Evolutionary conservation across 257 asterid species (phyloP), one percentile per base, ranked within the genome.

Genomic region (Nicotiana otophora): DNA sequence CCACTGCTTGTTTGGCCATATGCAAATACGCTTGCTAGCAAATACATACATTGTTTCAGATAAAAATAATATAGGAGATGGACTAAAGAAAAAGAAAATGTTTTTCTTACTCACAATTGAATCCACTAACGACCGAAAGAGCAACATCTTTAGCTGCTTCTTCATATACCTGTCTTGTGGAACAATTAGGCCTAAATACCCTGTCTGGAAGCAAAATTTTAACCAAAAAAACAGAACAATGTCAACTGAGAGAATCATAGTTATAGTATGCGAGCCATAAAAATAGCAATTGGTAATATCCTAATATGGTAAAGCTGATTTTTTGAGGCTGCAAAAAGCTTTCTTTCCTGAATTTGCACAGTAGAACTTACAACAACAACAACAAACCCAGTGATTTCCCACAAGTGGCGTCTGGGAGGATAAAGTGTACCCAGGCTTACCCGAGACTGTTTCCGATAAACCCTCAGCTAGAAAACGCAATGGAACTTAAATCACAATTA

Each of bases 1-100:
- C 99, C 99, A 79, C 99, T 96, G 91, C 98, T 94, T 5, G 99
- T 96, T 87, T 96, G 99, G 54, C 99, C 99, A 81, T 96, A 94
- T 0, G 99, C 98, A 82, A 96, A 94, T 58, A 96, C 93, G 85
- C 97, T 94, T 58, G 99, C 99, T 96, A 83, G 5, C 82, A 91
- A 64, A 74, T 82, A 42, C 85, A 80, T 19, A 68, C 31, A 61
- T 31, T 81, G 81, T 58, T 63, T 74, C 54, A 83, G 19, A 67
- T 46, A 36, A 78, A 36, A 74, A 86, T 10, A 46, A 46, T 14
- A 66, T 5, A 26, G 8, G 33, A 48, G 36, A 46, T 48, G 26
- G 5, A 72, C 79, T 46, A 58, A 57, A 9, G 80, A 77, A 30
- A 20, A 4, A 60, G 46, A 74, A 19, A 20, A 16, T 55, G 26